Evolutionary conservation across 495 filamentous ascomycete genomes (phyloP).

Genomic region (Tuber aestivum): DNA sequence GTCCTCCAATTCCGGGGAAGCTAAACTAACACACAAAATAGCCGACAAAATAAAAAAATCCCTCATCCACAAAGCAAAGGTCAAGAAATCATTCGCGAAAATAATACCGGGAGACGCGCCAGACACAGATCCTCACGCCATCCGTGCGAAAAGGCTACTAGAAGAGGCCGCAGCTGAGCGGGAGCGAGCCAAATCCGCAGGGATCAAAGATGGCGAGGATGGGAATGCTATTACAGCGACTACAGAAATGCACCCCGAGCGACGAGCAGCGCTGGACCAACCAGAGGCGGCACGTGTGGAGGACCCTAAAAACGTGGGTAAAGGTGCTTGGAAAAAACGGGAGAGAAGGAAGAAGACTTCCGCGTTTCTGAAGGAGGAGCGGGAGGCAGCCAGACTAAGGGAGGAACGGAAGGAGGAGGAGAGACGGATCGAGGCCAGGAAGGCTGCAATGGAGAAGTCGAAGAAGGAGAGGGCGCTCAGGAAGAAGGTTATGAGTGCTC

Average conservation of each 20-base stretch:
- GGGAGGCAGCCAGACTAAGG: slow-evolving; percentile 60
- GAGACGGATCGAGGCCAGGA: slow-evolving; percentile 55
- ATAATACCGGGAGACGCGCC: slow-evolving; percentile 45
- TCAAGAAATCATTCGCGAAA: slow-evolving; percentile 90
- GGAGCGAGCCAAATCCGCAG: slow-evolving; percentile 20
- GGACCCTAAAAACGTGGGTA: slow-evolving; percentile 25
- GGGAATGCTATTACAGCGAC: slow-evolving; percentile 37
- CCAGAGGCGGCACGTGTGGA: slow-evolving; percentile 39
- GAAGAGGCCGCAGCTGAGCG: slow-evolving; percentile 38
- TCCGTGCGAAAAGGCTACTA: slow-evolving; percentile 36
- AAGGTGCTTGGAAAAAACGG: slow-evolving; percentile 38
- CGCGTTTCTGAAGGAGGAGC: slow-evolving; percentile 70
- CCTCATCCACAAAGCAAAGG: slow-evolving; percentile 86
- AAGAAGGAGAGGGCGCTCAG: slow-evolving; percentile 70
- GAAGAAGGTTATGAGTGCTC: slow-evolving; percentile 47
- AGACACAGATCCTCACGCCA: slow-evolving; percentile 24
- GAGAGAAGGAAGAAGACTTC: slow-evolving; percentile 52
- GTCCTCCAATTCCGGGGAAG: not conserved
- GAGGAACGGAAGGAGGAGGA: slow-evolving; percentile 53
- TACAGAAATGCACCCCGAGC: slow-evolving; percentile 64
- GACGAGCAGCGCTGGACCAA: slow-evolving; percentile 60
- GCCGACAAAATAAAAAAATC: slow-evolving; percentile 87
- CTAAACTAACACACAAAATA: slow-evolving; percentile 44
- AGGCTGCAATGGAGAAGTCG: slow-evolving; percentile 62
- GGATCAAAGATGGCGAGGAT: slow-evolving; percentile 18